These are phyloP conservation scores for Rutstroemia sp. DNA, from an alignment of 2,329 filamentous ascomycete species.

Conservation along the genomic window DNA sequence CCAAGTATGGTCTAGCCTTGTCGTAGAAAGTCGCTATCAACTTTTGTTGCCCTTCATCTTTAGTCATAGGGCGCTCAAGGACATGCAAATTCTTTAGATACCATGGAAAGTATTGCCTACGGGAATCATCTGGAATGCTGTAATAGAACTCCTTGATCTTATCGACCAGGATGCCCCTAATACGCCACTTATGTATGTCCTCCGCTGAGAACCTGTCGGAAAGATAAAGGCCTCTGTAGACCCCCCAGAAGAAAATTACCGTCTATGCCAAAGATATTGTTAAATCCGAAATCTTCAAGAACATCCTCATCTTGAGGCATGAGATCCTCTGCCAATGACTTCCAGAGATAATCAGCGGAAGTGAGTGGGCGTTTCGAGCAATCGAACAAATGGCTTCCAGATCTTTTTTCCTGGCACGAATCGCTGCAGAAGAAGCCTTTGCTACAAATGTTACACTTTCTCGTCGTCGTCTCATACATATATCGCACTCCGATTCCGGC, in stretches of 20 bases:
- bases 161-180: background rate
- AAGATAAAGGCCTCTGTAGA: slow-evolving; percentile 1
- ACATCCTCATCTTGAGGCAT: slow-evolving; percentile 25
- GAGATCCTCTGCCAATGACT: slow-evolving; percentile 17
- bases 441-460: background rate
- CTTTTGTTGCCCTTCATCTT: background rate
- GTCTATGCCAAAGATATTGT: slow-evolving; percentile 14
- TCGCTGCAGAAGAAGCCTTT: background rate
- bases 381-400: background rate
- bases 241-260: background rate
- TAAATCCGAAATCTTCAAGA: slow-evolving; percentile 27
- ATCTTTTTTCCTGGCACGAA: background rate
- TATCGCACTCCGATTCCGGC: background rate
- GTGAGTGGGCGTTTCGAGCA: background rate
- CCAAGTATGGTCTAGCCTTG: background rate
- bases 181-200: slow-evolving; percentile 9
- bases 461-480: background rate
- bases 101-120: slow-evolving; percentile 27
- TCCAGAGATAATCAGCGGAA: slow-evolving; percentile 21
- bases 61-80: background rate
- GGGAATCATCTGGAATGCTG: slow-evolving; percentile 14
- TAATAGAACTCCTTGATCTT: slow-evolving; percentile 15
- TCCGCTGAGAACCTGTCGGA: slow-evolving; percentile 14
- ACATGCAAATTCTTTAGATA: slow-evolving; percentile 16
- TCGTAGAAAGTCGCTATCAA: background rate